Base-by-base conservation (phyloP, 2,329 filamentous ascomycete genomes). In the Cyphellophora attinorum region DNA sequence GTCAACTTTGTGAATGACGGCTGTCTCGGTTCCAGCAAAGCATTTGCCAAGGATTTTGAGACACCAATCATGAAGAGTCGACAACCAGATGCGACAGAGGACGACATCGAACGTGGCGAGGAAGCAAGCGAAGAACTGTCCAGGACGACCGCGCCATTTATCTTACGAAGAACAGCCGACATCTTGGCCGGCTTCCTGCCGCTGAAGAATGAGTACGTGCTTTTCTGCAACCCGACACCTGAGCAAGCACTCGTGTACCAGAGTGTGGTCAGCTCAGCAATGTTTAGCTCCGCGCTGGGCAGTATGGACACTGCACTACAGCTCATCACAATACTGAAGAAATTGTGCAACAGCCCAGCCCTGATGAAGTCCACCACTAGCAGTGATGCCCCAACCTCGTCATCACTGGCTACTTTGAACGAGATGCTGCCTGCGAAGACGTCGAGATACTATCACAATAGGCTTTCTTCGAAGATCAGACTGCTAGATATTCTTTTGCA, bases 281-380 rank as follows among this genome's bases (percentile, higher is more conserved):
- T 74, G 4, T 82, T 82, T 46, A 68, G 72, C 32, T 67, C 63
- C 19, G 73, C 74, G 6, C 59, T 82, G 32, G 74, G 76, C 11
- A 78, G 68, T 42, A 44, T 35, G 23, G 75, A 81, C 32, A 68
- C 69, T 30, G 72, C 76, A 2, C 62, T 85, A 2, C 75, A 81
- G 47, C 69, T 84, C 11, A 83, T 84, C 49, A 83, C 74, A 11
- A 67, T 83, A 12, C 60, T 85, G 12, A 84, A 84, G 58, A 84
- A 84, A 53, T 65, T 82, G 12, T 84, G 80, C 62, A 84, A 84
- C 52, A 79, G 76, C 43, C 79, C 79, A 1, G 73, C 68, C 0
- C 57, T 83, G 6, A 61, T 85, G 5, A 65, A 66, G 27, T 58
- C 65, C 2, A 70, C 69, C 38, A 56, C 56, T 17, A 62, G 65